A percentile compares a stretch with the other conserved stretches of the same genome.
These are phyloP conservation scores for Exophiala xenobiotica DNA, from an alignment of 2,329 filamentous ascomycete genomes.

Conservation along the genomic window DNA sequence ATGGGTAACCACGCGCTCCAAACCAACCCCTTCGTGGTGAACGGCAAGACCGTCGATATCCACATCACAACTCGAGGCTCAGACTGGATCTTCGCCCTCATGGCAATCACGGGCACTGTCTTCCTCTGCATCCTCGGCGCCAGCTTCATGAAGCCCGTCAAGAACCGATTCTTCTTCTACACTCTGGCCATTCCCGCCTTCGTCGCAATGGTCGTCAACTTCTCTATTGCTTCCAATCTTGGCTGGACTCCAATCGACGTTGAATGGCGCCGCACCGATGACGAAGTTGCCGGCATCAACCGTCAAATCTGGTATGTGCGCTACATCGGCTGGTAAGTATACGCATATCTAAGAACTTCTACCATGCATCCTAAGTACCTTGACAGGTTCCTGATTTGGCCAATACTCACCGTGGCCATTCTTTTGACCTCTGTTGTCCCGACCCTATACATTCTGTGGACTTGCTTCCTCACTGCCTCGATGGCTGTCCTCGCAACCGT, in stretches of 20 bases:
- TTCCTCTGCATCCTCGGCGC: slow-evolving; percentile 10
- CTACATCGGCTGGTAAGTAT: slow-evolving; percentile 60
- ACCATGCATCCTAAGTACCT: slow-evolving; percentile 36
- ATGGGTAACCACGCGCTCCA: slow-evolving; percentile 5
- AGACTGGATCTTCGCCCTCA: slow-evolving; percentile 17
- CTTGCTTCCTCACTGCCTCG: slow-evolving; percentile 61
- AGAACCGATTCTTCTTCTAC: slow-evolving; percentile 24
- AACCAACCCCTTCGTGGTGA: slow-evolving; percentile 6
- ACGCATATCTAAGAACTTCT: neutral
- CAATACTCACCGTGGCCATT: slow-evolving; percentile 61
- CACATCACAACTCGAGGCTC: slow-evolving; percentile 20
- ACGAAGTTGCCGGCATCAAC: slow-evolving; percentile 49
- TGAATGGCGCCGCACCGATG: slow-evolving; percentile 52
- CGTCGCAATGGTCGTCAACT: slow-evolving; percentile 58
- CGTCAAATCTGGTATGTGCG: slow-evolving; percentile 66
- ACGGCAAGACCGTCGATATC: slow-evolving; percentile 17
- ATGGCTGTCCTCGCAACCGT: slow-evolving; percentile 67
- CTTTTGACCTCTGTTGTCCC: slow-evolving; percentile 65
- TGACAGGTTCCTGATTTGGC: slow-evolving; percentile 60
- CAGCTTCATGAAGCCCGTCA: slow-evolving; percentile 11
- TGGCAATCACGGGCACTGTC: slow-evolving; percentile 16
- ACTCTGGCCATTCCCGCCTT: slow-evolving; percentile 21
- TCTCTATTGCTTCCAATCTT: slow-evolving; percentile 63
- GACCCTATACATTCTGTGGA: slow-evolving; percentile 63
- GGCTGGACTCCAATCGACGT: slow-evolving; percentile 62